Evolutionary conservation across 805 yeast genomes (phyloP).

Genomic region (Soucietia sequanensis): DNA sequence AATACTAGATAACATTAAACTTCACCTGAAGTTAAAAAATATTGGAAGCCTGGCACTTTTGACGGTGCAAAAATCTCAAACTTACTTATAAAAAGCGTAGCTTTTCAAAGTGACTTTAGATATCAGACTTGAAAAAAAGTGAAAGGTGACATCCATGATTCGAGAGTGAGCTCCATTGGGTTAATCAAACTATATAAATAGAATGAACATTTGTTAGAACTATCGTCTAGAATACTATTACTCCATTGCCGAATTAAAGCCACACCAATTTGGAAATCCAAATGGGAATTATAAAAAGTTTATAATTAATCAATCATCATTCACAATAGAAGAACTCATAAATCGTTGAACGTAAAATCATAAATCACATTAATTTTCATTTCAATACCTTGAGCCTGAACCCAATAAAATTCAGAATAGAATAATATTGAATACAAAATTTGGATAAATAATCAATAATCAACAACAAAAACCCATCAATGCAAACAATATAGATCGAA

Average conservation of each 20-base stretch:
- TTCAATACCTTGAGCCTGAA: too few species aligned
- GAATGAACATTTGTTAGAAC: conserved; percentile 65
- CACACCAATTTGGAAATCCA: conserved; percentile 21
- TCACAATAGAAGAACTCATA: too few species aligned
- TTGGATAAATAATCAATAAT: too few species aligned
- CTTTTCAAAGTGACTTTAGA: conserved; percentile 9
- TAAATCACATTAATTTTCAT: too few species aligned
- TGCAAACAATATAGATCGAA: too few species aligned
- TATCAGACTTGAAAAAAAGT: conserved; percentile 25
- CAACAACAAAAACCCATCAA: too few species aligned
- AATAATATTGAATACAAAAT: too few species aligned
- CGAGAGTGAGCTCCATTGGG: conserved; percentile 90
- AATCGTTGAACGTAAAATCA: too few species aligned
- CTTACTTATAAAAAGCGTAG: too few species aligned
- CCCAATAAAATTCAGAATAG: too few species aligned
- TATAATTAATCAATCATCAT: too few species aligned
- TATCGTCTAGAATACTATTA: conserved; percentile 58
- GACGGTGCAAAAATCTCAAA: conserved; percentile 53
- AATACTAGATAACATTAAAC: conserved; percentile 20
- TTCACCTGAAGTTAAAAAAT: conserved; percentile 17
- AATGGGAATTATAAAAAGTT: conserved; percentile 11
- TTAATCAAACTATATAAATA: conserved; percentile 35
- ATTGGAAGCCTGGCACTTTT: conserved; percentile 56
- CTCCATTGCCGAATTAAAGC: conserved; percentile 60
- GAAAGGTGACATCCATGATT: conserved; percentile 53